Conservation (phyloP, 2,329 filamentous ascomycete genomes). For the Talaromyces sp. region DNA sequence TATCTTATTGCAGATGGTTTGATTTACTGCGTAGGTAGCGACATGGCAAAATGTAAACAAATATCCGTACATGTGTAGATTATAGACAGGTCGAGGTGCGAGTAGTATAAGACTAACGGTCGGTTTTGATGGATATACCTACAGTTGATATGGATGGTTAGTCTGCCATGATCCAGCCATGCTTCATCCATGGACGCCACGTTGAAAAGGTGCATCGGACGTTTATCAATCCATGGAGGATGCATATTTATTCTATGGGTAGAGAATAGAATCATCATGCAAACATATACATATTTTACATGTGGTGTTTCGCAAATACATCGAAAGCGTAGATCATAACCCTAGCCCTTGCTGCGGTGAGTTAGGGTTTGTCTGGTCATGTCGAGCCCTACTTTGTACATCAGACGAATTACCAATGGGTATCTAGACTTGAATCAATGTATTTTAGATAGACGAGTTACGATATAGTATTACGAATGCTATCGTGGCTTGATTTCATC, state of each 20-base stretch:
- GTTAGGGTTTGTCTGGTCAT: neutral
- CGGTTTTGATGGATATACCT: neutral
- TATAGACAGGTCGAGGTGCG: neutral
- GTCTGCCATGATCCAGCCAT: conserved; percentile 2
- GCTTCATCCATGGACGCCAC: neutral
- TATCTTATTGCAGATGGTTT: neutral
- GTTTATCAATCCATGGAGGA: neutral
- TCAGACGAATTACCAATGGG: neutral
- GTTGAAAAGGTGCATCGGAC: neutral
- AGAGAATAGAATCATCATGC: neutral
- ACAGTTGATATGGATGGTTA: no score
- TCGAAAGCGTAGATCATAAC: neutral
- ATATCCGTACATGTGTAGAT: neutral
- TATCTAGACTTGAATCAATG: no score
- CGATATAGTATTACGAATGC: neutral
- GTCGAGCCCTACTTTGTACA: neutral
- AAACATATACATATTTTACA: neutral
- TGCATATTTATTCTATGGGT: neutral
- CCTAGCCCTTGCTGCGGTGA: neutral
- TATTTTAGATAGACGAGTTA: neutral
- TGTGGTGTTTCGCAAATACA: neutral
- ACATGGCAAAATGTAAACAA: neutral
- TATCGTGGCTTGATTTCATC: neutral
- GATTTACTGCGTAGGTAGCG: no score
- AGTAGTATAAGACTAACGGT: neutral